Percentiles rank a stretch among this genome's conserved stretches.
These are phyloP conservation scores for Pseudozyma sp. DNA, from an alignment of 1,284 basidiomycete genomes.

Conservation along the genomic window DNA sequence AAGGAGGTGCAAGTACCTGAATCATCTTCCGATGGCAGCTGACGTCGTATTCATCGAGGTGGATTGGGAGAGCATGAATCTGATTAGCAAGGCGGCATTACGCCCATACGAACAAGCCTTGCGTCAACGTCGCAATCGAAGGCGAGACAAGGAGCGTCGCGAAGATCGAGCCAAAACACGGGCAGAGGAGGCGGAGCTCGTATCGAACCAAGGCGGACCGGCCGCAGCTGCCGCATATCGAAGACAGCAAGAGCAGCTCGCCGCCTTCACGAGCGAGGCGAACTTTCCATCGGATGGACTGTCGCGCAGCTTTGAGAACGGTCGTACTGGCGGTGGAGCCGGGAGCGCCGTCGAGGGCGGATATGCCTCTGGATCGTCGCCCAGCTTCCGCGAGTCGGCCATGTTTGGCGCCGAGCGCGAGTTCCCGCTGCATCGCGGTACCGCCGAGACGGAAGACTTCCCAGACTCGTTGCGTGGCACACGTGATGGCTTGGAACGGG, in stretches of 20 bases:
- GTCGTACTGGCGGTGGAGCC: constrained; percentile 1
- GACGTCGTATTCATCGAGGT: constrained; percentile 96
- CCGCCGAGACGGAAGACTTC: constrained; percentile 50
- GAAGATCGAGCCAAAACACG: constrained; percentile 62
- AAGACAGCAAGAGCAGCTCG: constrained; percentile 40
- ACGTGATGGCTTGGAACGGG: constrained; percentile 27
- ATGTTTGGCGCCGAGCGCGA: constrained; percentile 64
- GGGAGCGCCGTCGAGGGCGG: constrained; percentile 20
- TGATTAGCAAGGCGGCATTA: constrained; percentile 51
- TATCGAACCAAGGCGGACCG: constrained; percentile 34
- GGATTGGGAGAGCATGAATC: constrained; percentile 71
- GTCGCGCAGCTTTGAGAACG: constrained; percentile 44
- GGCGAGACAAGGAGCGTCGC: constrained; percentile 55
- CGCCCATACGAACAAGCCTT: constrained; percentile 61
- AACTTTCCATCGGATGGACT: constrained; percentile 51
- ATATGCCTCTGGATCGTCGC: constrained; percentile 25
- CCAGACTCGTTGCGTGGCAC: constrained; percentile 48
- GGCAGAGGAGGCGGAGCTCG: constrained; percentile 57
- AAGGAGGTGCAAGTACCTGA: constrained; percentile 93
- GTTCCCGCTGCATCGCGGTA: constrained; percentile 62
- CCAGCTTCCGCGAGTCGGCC: constrained; percentile 63
- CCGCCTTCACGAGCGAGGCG: constrained; percentile 37
- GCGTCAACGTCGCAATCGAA: constrained; percentile 49
- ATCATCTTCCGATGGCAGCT: constrained; percentile 88
- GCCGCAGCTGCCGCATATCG: constrained; percentile 47